Evolutionary conservation across 192 early-diverging fungal genomes (phyloP).

Genomic region (Backusella psychrophila): DNA sequence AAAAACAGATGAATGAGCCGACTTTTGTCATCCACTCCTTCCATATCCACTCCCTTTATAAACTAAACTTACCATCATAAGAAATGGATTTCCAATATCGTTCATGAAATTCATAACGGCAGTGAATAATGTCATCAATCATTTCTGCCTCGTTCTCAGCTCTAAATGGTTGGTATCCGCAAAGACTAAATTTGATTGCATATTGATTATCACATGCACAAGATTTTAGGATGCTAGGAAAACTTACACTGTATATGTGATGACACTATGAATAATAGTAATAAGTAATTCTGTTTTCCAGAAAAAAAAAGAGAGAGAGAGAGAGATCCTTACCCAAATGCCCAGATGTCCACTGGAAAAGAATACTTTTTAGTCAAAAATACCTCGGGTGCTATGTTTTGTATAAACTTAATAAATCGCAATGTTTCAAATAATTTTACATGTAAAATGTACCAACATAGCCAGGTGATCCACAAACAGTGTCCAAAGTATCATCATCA

Average conservation of each 20-base stretch:
- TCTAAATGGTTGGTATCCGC: slow-evolving; percentile 79
- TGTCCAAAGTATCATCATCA: slow-evolving; percentile 64
- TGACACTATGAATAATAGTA: slow-evolving; percentile 49
- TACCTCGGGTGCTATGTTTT: slow-evolving; percentile 69
- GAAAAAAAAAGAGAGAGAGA: neutral
- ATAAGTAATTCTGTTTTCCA: neutral
- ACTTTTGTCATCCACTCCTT: neutral
- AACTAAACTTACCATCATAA: slow-evolving; percentile 56
- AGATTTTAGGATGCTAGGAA: neutral
- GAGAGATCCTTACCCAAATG: slow-evolving; percentile 56
- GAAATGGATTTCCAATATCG: slow-evolving; percentile 82
- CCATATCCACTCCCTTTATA: neutral
- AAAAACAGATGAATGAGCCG: neutral
- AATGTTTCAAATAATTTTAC: neutral
- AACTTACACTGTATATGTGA: slow-evolving; percentile 81
- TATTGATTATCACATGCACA: neutral
- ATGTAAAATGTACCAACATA: slow-evolving; percentile 43
- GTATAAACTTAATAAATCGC: neutral
- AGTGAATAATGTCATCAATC: slow-evolving; percentile 58
- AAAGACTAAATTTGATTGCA: slow-evolving; percentile 46
- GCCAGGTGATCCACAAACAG: slow-evolving; percentile 84
- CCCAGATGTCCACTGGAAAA: slow-evolving; percentile 92
- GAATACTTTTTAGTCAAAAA: slow-evolving; percentile 77
- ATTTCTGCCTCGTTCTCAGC: slow-evolving; percentile 55
- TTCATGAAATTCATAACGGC: slow-evolving; percentile 68